Evolutionary conservation across 1,284 basidiomycete genomes (phyloP).

Genomic region (Pseudomicrostroma phylloplanum): DNA sequence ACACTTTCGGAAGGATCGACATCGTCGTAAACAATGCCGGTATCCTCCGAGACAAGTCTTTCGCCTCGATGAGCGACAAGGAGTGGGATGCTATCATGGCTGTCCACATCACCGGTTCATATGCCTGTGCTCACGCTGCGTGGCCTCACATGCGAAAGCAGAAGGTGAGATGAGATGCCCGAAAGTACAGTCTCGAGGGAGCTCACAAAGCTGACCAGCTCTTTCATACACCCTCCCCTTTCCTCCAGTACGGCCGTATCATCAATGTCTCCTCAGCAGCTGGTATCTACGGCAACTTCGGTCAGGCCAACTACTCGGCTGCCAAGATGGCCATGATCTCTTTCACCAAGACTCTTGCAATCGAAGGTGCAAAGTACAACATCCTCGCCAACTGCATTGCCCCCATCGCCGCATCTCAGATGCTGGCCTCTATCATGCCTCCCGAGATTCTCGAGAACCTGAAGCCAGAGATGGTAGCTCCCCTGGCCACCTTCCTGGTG

Average conservation of each 20-base stretch:
- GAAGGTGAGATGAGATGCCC: conserved; percentile 53
- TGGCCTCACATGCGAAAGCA: conserved; percentile 93
- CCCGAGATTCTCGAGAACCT: conserved; percentile 90
- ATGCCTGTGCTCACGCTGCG: conserved; percentile 87
- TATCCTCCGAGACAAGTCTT: conserved; percentile 65
- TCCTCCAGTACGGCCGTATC: conserved; percentile 34
- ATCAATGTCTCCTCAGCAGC: conserved; percentile 51
- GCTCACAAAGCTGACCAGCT: not conserved
- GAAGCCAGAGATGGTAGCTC: conserved; percentile 89
- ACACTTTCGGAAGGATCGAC: conserved; percentile 72
- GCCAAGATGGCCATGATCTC: conserved; percentile 53
- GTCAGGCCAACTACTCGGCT: conserved; percentile 75
- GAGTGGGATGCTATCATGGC: conserved; percentile 60
- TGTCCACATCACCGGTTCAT: conserved; percentile 92
- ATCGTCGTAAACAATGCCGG: conserved; percentile 84
- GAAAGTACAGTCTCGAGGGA: not conserved
- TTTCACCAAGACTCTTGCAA: conserved; percentile 79
- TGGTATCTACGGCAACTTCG: conserved; percentile 73
- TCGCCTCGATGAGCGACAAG: conserved; percentile 53
- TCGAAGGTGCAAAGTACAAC: conserved; percentile 83
- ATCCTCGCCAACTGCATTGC: conserved; percentile 83
- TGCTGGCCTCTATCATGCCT: conserved; percentile 93
- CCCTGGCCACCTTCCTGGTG: conserved; percentile 57
- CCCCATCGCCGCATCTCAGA: conserved; percentile 85
- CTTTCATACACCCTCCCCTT: not conserved